Conservation (phyloP, 2,329 filamentous ascomycete species). For the Cladosporium sp. region DNA sequence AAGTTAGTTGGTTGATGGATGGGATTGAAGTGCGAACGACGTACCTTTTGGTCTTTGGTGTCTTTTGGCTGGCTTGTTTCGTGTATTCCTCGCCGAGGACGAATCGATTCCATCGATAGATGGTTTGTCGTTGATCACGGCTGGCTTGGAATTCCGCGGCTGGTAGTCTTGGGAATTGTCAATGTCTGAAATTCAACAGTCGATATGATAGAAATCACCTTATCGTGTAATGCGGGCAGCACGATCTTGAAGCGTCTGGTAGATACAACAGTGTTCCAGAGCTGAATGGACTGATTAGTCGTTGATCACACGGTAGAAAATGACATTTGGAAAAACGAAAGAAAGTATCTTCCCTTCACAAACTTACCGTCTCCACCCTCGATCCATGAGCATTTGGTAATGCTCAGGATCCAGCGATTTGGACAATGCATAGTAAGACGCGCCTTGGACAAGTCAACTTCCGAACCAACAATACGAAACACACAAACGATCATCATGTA, state of each 20-base stretch:
- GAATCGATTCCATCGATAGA: slow-evolving; percentile 70
- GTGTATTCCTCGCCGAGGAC: slow-evolving; percentile 63
- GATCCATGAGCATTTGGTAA: slow-evolving; percentile 67
- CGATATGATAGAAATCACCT: slow-evolving; percentile 32
- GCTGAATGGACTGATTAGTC: slow-evolving; percentile 17
- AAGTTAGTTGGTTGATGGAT: neutral
- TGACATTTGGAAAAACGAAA: neutral
- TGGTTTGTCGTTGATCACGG: slow-evolving; percentile 65
- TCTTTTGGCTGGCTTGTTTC: slow-evolving; percentile 56
- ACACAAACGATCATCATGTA: too few species aligned
- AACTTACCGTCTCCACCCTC: slow-evolving; percentile 69
- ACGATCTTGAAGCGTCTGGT: slow-evolving; percentile 70
- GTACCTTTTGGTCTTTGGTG: slow-evolving; percentile 63
- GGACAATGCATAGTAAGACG: slow-evolving; percentile 64
- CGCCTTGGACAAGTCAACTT: slow-evolving; percentile 44
- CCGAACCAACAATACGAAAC: too few species aligned
- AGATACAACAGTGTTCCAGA: slow-evolving; percentile 64
- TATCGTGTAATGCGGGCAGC: slow-evolving; percentile 87
- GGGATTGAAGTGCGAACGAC: slow-evolving; percentile 11
- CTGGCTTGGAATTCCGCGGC: slow-evolving; percentile 58
- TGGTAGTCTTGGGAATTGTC: slow-evolving; percentile 49
- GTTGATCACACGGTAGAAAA: neutral
- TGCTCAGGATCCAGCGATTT: slow-evolving; percentile 56
- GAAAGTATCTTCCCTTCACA: slow-evolving; percentile 19
- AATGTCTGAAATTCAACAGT: slow-evolving; percentile 5